Evolutionary conservation across 2,329 filamentous ascomycete species (phyloP).

Genomic region (Alternaria triticimaculans): DNA sequence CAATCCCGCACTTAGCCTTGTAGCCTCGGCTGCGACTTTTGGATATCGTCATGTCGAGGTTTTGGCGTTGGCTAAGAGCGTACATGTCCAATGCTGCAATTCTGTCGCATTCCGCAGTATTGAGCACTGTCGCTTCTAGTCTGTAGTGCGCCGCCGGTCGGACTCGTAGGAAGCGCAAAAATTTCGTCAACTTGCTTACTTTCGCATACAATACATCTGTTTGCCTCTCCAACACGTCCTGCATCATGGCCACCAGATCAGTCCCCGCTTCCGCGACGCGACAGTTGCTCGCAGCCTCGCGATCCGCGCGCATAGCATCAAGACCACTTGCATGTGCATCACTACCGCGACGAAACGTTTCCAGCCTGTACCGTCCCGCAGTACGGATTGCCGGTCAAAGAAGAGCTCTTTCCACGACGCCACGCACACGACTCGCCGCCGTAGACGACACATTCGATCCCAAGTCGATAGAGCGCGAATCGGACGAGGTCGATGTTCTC

Average conservation of each 20-base stretch:
- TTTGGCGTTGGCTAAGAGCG: constrained; percentile 17
- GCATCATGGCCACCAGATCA: constrained; percentile 42
- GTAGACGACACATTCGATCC: constrained; percentile 54
- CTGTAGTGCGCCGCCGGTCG: constrained; percentile 2
- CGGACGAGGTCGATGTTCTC: constrained; percentile 93
- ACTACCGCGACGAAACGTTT: constrained; percentile 20
- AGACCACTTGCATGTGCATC: constrained; percentile 28
- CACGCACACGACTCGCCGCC: constrained; percentile 41
- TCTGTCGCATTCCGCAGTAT: constrained; percentile 13
- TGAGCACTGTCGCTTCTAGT: background rate
- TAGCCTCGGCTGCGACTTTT: constrained; percentile 33
- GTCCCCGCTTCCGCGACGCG: constrained; percentile 36
- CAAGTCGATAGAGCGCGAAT: constrained; percentile 77
- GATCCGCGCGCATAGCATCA: constrained; percentile 22
- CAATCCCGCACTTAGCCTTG: constrained; percentile 35
- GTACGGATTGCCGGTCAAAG: constrained; percentile 48
- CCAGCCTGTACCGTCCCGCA: constrained; percentile 38
- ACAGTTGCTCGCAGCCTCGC: constrained; percentile 32
- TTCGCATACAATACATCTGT: background rate
- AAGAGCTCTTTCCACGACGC: constrained; percentile 44
- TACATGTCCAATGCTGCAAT: constrained; percentile 12
- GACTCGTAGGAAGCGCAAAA: background rate
- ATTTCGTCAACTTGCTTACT: background rate
- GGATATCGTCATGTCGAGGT: constrained; percentile 27
- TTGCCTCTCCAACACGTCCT: constrained; percentile 10